phyloP scores from a whole-genome alignment of 257 asterid species.

The Lithospermum erythrorhizon region DNA sequence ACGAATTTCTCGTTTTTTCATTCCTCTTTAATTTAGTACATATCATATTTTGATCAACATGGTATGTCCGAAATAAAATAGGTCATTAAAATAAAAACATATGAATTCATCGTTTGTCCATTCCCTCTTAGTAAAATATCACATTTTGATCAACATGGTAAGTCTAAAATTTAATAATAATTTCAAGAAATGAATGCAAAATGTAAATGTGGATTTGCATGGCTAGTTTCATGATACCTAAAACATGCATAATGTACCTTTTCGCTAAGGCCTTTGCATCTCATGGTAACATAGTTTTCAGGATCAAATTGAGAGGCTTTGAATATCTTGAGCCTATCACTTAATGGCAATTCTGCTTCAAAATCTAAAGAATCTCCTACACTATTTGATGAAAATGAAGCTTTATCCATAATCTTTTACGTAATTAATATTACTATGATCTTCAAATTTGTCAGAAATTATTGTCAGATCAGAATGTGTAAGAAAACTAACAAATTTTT shows the following conservation, averaged over 20 bases:
- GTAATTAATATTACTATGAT: no score
- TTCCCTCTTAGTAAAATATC: no score
- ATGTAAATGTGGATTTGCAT: neutral
- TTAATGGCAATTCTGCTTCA: conserved; percentile 51
- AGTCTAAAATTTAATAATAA: no score
- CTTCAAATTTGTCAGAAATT: neutral
- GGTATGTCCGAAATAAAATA: no score
- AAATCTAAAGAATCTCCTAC: conserved; percentile 54
- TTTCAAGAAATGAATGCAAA: no score
- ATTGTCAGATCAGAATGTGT: neutral
- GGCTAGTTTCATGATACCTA: neutral
- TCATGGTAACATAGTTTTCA: conserved; percentile 36
- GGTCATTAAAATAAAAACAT: no score
- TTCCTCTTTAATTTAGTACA: no score
- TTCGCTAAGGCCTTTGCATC: conserved; percentile 61
- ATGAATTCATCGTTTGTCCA: no score
- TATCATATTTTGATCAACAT: no score
- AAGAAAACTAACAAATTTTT: no score
- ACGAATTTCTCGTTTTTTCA: no score
- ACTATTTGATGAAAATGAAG: conserved; percentile 48
- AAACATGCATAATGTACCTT: conserved; percentile 34
- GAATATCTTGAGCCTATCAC: conserved; percentile 69
- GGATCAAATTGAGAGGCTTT: conserved; percentile 55
- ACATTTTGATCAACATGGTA: no score
- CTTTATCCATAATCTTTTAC: conserved; percentile 24